Evolutionary conservation across 1,284 basidiomycete genomes (phyloP), one percentile per base, ranked within the genome.

Genomic region (Meripilus lineatus): DNA sequence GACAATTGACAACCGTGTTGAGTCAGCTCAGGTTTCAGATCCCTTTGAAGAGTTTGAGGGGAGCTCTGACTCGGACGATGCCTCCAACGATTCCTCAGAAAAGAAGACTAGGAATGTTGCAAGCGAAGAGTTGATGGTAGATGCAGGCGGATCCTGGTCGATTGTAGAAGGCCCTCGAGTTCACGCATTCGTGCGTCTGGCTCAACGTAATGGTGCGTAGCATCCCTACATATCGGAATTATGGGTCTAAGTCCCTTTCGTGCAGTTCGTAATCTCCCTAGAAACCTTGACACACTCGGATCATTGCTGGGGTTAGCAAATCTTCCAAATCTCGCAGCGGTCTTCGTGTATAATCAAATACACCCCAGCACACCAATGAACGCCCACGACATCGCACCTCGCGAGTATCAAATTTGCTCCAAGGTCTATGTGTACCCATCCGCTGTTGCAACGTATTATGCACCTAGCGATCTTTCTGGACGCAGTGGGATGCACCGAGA

Each of bases 381-480:
- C 10, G 10, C 28, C n/a, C 10, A n/a, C n/a, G 28, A 30, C 10
- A n/a, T 10, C 10, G 10, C n/a, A n/a, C 10, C 10, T 10, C 10
- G 28, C n/a, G 28, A 30, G n/a, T 30, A 30, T n/a, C n/a, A 23
- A 8, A 40, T 32, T 10, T 32, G 8, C 11, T 11, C 6, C 5
- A 30, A 32, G 22, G 34, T 45, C 32, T 18, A 3, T 18, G 17
- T 22, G 4, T 17, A 15, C 15, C 21, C 24, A 17, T 47, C 35
- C 14, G 23, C 21, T 13, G 3, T 36, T 36, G 20, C 33, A 17
- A 32, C 20, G 24, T 34, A 17, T 34, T 53, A 54, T 38, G 58
- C 61, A 4, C 59, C 57, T 5, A 61, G 57, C 40, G 58, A 61
- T 18, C 42, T 32, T 3, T 56, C 46, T 32, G 55, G 58, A 0